phyloP scores from a whole-genome alignment of 768 basidiomycete genomes.

The Mrakia hoshinonis region DNA sequence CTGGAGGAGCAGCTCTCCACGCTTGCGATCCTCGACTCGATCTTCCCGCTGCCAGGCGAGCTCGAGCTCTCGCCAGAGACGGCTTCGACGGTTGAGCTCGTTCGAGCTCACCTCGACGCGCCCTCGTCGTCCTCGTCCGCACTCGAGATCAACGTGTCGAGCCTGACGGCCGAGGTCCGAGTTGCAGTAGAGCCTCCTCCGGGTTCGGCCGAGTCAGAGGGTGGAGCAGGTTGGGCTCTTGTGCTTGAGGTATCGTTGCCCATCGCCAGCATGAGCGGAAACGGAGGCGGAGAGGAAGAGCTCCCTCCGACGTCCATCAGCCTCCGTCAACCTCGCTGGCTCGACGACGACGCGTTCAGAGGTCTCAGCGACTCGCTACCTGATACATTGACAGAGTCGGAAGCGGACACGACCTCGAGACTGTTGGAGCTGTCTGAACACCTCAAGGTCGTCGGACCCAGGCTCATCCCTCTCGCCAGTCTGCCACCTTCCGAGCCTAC shows the following conservation, averaged over 20 bases:
- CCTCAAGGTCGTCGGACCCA: neutral
- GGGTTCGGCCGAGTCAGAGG: too few species aligned
- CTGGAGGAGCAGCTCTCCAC: neutral
- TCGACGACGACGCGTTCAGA: neutral
- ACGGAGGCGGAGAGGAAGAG: neutral
- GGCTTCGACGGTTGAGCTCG: neutral
- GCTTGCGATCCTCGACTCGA: neutral
- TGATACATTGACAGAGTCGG: neutral
- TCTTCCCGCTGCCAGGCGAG: conserved; percentile 13
- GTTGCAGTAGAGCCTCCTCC: neutral
- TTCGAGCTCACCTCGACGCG: conserved; percentile 1
- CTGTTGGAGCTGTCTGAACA: conserved; percentile 10
- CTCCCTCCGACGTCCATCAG: neutral
- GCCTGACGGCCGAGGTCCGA: neutral
- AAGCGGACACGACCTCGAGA: conserved; percentile 1
- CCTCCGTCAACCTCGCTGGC: conserved; percentile 10
- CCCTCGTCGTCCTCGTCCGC: neutral
- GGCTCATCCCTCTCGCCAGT: neutral
- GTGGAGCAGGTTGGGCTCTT: neutral
- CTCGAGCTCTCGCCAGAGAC: neutral
- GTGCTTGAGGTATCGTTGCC: neutral
- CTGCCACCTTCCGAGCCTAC: neutral
- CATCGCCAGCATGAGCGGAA: neutral
- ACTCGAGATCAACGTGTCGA: neutral
- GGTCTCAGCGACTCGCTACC: neutral